Evolutionary conservation across 768 basidiomycete genomes (phyloP).

Genomic region (Mycena crocata): DNA sequence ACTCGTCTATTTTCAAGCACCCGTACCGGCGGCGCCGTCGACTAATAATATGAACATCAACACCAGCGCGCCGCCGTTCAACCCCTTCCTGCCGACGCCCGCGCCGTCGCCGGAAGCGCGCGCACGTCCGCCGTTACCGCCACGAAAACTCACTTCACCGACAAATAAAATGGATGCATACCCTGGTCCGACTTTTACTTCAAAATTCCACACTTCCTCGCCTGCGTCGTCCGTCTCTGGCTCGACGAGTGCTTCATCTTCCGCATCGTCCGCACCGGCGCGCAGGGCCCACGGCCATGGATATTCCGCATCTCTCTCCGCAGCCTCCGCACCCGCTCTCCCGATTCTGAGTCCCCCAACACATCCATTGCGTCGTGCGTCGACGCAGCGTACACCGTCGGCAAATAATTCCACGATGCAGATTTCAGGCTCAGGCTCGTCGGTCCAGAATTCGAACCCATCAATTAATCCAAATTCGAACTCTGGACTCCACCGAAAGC

Average conservation of each 20-base stretch:
- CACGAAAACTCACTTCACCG: constrained; percentile 5
- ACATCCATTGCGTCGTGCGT: constrained; percentile 25
- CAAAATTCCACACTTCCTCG: background rate
- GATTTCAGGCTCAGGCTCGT: background rate
- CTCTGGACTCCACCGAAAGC: background rate
- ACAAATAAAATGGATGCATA: no score
- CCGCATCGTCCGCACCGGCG: background rate
- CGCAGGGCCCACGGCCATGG: background rate
- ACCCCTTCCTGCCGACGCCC: constrained; percentile 28
- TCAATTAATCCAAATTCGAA: background rate
- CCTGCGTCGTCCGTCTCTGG: background rate
- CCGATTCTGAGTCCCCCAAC: constrained; percentile 1
- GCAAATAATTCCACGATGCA: no score
- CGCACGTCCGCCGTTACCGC: constrained; percentile 18
- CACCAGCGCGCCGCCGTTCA: background rate
- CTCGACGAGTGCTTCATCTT: background rate
- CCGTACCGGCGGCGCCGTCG: background rate
- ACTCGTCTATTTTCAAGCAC: background rate
- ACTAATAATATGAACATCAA: background rate
- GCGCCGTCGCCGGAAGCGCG: constrained; percentile 28
- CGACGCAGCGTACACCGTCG: background rate
- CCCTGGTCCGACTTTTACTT: background rate
- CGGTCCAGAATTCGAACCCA: background rate
- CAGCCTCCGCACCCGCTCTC: background rate
- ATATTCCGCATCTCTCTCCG: constrained; percentile 15